Conservation (phyloP, 2,329 filamentous ascomycete species). For the Simplicillium sp. region DNA sequence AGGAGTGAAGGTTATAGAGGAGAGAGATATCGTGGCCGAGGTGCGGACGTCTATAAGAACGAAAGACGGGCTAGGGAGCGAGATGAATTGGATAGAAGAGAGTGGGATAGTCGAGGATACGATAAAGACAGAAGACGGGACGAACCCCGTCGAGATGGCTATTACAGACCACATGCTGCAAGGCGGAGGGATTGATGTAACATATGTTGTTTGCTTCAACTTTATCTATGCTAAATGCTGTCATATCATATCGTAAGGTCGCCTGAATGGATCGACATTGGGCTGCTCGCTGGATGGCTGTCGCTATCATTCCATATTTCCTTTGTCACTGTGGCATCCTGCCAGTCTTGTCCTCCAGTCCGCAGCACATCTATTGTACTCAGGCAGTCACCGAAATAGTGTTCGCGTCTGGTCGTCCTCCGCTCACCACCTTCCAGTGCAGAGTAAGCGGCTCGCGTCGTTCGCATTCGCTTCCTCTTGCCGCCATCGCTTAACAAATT, state of each 20-base stretch:
- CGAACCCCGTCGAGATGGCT: too few species aligned
- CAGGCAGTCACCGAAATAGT: constrained; percentile 58
- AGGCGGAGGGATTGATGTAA: background rate
- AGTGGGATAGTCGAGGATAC: too few species aligned
- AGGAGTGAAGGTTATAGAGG: too few species aligned
- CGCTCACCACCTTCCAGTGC: constrained; percentile 69
- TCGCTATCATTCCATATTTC: constrained; percentile 1
- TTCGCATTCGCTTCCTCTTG: constrained; percentile 46
- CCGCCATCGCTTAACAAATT: constrained; percentile 53
- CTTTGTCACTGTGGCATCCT: constrained; percentile 10
- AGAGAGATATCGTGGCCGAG: too few species aligned
- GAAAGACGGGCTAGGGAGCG: too few species aligned
- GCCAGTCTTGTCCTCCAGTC: constrained; percentile 46
- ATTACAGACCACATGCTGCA: background rate
- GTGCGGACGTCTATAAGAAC: too few species aligned
- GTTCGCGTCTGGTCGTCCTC: constrained; percentile 56
- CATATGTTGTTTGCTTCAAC: background rate
- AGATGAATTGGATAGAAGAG: too few species aligned
- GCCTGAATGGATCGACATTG: background rate
- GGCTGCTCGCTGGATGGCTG: background rate
- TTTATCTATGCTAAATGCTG: background rate
- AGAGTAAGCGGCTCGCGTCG: constrained; percentile 64
- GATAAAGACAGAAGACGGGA: too few species aligned
- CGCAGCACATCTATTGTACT: constrained; percentile 53
- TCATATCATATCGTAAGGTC: too few species aligned